Base-by-base conservation (phyloP, 1,284 basidiomycete genomes). In the Cerrena zonata region DNA sequence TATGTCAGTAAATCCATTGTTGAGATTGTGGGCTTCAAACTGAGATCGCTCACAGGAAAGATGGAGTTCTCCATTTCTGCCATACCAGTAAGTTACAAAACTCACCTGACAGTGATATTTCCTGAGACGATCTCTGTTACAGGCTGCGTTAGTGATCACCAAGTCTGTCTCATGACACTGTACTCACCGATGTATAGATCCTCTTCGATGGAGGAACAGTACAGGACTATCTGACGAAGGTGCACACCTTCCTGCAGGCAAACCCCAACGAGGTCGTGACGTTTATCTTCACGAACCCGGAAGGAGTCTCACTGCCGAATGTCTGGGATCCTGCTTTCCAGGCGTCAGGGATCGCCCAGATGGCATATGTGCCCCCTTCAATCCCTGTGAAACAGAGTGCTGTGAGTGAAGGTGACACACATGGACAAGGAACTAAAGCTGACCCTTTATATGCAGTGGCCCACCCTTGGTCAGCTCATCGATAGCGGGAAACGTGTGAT, bases 241-340 rank as follows among this genome's bases (percentile, higher is more conserved):
- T 64, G 37, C 45, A 61, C 51, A 52, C 72, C 2, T 93, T 79
- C 75, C 68, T 89, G 36, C 75, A 79, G 52, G 66, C 72, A 2
- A 88, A 91, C 66, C 84, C 86, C 0, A 83, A 81, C 59, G 88
- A 91, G 65, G 84, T 89, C 53, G 59, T 89, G 52, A 85, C 85
- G 0, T 65, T 89, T 52, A 66, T 89, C 40, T 80, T 89, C 60
- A 86, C 86, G 45, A 89, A 89, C 65, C 77, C 77, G 3, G 86
- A 89, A 54, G 74, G 75, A 21, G 65, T 78, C 30, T 74, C 76
- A 1, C 67, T 82, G 3, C 58, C 70, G 1, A 66, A 71, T 26
- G 58, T 80, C 45, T 79, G 81, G 79, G 65, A 69, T 54, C 76
- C 78, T 10, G 76, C 77, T 0, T 90, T 89, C 68, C 68, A 78